These are phyloP conservation scores for Dioscorea dumetorum DNA, from an alignment of 106 monocot genomes.

Conservation along the genomic window DNA sequence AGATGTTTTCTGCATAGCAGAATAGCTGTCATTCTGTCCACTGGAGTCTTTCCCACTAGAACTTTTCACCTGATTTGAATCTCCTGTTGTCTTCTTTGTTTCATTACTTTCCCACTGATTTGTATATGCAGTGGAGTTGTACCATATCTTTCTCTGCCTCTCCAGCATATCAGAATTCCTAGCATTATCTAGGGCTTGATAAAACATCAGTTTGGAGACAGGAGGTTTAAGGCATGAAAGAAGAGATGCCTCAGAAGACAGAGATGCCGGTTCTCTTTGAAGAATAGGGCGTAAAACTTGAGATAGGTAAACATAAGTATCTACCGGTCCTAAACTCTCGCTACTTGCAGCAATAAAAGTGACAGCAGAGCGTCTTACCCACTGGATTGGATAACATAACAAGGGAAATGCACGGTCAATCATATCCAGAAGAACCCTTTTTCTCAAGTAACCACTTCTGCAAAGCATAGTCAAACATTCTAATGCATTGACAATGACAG, in stretches of 20 bases:
- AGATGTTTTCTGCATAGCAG: conserved; percentile 14
- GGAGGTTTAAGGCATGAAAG: conserved; percentile 80
- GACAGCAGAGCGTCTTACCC: conserved; percentile 75
- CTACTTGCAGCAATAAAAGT: conserved; percentile 75
- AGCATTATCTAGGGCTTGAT: conserved; percentile 66
- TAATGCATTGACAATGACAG: conserved; percentile 83
- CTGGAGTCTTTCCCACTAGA: conserved; percentile 26
- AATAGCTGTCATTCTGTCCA: conserved; percentile 21
- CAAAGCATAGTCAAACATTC: conserved; percentile 89
- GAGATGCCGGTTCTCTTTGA: conserved; percentile 67
- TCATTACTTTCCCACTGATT: conserved; percentile 74
- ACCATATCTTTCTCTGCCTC: conserved; percentile 94
- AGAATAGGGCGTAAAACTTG: conserved; percentile 74
- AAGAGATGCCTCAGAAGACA: conserved; percentile 53
- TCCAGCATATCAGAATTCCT: conserved; percentile 75
- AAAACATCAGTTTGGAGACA: conserved; percentile 62
- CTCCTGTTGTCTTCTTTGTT: conserved; percentile 24
- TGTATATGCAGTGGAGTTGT: conserved; percentile 42
- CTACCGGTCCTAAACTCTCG: conserved; percentile 73
- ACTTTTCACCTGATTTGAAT: conserved; percentile 24
- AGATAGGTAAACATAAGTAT: conserved; percentile 81
- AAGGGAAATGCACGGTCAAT: conserved; percentile 79
- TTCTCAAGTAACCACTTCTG: conserved; percentile 63
- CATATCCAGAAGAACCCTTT: conserved; percentile 70
- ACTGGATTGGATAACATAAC: conserved; percentile 81